Evolutionary conservation across 805 yeast species (phyloP).

Genomic region (Saccharomycopsis fodiens): DNA sequence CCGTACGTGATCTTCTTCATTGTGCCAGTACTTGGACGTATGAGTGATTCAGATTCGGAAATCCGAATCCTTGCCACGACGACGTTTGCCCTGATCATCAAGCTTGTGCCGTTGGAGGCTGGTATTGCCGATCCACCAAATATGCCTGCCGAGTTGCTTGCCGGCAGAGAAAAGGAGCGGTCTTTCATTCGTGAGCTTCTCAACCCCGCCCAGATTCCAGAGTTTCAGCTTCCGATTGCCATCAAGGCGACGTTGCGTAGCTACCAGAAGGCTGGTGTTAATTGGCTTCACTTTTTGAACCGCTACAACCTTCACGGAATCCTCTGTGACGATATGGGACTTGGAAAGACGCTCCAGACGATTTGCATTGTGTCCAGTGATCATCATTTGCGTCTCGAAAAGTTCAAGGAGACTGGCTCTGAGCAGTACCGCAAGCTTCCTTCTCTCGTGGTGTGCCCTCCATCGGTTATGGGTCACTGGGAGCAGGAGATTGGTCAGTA

Average conservation of each 20-base stretch:
- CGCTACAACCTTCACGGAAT: slow-evolving; percentile 95
- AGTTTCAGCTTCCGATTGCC: slow-evolving; percentile 83
- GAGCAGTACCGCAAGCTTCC: slow-evolving; percentile 71
- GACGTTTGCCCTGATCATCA: slow-evolving; percentile 92
- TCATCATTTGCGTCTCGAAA: slow-evolving; percentile 76
- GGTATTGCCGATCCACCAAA: slow-evolving; percentile 95
- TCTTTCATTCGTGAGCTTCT: slow-evolving; percentile 95
- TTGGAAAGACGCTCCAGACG: slow-evolving; percentile 95
- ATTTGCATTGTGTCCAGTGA: slow-evolving; percentile 96
- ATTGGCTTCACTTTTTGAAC: slow-evolving; percentile 94
- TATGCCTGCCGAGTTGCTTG: slow-evolving; percentile 74
- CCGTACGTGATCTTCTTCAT: slow-evolving; percentile 94
- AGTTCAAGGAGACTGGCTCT: slow-evolving; percentile 48
- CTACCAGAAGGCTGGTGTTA: slow-evolving; percentile 97
- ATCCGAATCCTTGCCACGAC: slow-evolving; percentile 90
- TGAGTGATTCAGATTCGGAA: slow-evolving; percentile 91
- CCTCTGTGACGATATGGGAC: slow-evolving; percentile 98
- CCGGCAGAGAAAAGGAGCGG: slow-evolving; percentile 88
- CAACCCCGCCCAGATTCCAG: slow-evolving; percentile 87
- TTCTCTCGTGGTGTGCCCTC: slow-evolving; percentile 88
- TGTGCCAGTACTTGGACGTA: slow-evolving; percentile 93
- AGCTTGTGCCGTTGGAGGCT: slow-evolving; percentile 92
- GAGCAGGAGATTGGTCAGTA: slow-evolving; percentile 88
- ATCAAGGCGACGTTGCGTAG: slow-evolving; percentile 89
- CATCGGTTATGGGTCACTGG: slow-evolving; percentile 98